phyloP scores from a whole-genome alignment of 805 yeast species.

The Yamadazyma laniorum region DNA sequence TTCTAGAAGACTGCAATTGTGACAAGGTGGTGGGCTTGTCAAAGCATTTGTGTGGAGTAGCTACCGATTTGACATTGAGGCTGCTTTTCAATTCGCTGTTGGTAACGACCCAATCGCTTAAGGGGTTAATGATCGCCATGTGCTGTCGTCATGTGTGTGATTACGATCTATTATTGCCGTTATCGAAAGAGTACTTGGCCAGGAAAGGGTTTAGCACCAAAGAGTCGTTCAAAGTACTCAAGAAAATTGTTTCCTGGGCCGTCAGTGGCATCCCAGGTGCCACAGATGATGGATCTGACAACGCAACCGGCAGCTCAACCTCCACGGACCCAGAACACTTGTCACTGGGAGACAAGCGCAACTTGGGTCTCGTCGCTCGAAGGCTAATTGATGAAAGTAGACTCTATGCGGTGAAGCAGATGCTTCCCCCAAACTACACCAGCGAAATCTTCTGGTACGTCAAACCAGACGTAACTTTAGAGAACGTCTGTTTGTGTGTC shows the following conservation, averaged over 20 bases:
- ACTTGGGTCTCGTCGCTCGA: conserved; percentile 66
- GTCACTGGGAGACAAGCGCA: conserved; percentile 47
- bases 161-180: conserved; percentile 52
- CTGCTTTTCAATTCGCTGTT: conserved; percentile 47
- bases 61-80: conserved; percentile 80
- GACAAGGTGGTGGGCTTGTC: conserved; percentile 60
- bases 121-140: conserved; percentile 80
- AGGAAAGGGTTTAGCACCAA: conserved; percentile 30
- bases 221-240: conserved; percentile 46
- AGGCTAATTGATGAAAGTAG: conserved; percentile 75
- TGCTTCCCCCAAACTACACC: conserved; percentile 33
- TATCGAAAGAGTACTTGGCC: conserved; percentile 41
- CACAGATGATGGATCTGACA: no score
- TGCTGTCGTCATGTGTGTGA: conserved; percentile 88
- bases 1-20: conserved; percentile 19
- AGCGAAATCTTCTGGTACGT: conserved; percentile 61
- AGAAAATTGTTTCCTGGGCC: conserved; percentile 84
- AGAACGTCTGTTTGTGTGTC: conserved; percentile 58
- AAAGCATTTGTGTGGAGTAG: conserved; percentile 91
- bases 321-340: conserved; percentile 6
- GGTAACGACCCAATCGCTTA: conserved; percentile 20
- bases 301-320: conserved; percentile 18
- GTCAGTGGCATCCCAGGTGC: conserved; percentile 62
- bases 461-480: conserved; percentile 56
- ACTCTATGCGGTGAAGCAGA: conserved; percentile 40